Conservation (phyloP, 345 rosid species). For the Eucalyptus rudis region DNA sequence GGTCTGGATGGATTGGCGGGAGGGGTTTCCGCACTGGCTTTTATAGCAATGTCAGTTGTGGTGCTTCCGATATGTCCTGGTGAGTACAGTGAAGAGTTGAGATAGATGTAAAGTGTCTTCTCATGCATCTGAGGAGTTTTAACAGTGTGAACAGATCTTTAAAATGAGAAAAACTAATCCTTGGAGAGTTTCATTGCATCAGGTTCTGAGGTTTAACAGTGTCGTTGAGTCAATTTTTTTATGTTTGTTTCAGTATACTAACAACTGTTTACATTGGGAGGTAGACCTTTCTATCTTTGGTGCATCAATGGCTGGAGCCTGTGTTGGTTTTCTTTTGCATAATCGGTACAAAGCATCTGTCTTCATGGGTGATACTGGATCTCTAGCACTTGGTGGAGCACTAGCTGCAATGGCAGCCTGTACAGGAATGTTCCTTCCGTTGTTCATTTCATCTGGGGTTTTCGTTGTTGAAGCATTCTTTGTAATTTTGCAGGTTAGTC, state of each 20-base stretch:
- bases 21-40: conserved; percentile 76
- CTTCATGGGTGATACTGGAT: conserved; percentile 77
- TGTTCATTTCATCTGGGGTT: conserved; percentile 70
- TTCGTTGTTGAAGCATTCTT: conserved; percentile 55
- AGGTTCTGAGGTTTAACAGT: background rate
- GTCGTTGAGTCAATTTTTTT: background rate
- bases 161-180: background rate
- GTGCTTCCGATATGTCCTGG: conserved; percentile 93
- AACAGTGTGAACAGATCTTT: background rate
- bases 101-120: background rate
- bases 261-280: background rate
- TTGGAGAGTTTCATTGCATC: background rate
- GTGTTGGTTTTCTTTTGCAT: conserved; percentile 84
- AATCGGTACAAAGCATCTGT: conserved; percentile 77
- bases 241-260: background rate
- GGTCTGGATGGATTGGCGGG: conserved; percentile 87
- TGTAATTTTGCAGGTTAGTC: conserved; percentile 53
- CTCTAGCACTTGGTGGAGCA: conserved; percentile 84
- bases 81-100: conserved; percentile 13
- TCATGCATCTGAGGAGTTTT: background rate
- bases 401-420: conserved; percentile 96
- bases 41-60: conserved; percentile 74
- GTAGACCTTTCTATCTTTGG: conserved; percentile 82
- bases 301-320: conserved; percentile 93
- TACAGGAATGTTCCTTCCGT: conserved; percentile 89